These are phyloP conservation scores for Phylloporus sp. DNA, from an alignment of 768 basidiomycete species.

Conservation along the genomic window DNA sequence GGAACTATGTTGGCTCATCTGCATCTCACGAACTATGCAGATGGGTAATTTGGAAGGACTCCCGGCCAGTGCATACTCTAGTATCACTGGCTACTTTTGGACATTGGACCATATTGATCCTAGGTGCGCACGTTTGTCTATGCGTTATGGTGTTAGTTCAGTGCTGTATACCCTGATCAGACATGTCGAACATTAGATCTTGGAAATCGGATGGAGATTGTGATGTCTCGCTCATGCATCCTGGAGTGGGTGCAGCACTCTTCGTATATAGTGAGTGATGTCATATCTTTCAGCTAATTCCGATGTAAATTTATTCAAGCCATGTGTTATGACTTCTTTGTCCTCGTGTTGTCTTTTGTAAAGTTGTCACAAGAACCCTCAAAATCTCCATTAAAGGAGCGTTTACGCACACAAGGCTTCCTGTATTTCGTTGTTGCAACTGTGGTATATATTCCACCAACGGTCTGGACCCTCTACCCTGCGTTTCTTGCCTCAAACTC, in stretches of 20 bases:
- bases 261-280: constrained; percentile 16
- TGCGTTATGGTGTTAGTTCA: background rate
- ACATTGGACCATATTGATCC: constrained; percentile 9
- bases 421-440: constrained; percentile 14
- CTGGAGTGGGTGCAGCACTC: background rate
- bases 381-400: constrained; percentile 6
- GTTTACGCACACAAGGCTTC: constrained; percentile 14
- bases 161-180: constrained; percentile 1
- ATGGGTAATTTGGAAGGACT: constrained; percentile 15
- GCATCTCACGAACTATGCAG: background rate
- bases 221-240: background rate
- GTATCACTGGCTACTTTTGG: constrained; percentile 4
- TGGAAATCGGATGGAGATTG: constrained; percentile 1
- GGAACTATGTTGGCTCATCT: background rate
- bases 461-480: background rate
- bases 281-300: background rate
- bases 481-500: background rate
- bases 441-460: constrained; percentile 9
- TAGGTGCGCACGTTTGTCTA: background rate
- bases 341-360: constrained; percentile 13
- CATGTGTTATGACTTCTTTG: constrained; percentile 16
- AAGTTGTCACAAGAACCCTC: constrained; percentile 11
- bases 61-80: background rate
- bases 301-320: constrained; percentile 2
- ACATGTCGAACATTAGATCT: background rate